These are phyloP conservation scores for Hypoxylon sp. DNA, from an alignment of 2,329 filamentous ascomycete species.

Conservation along the genomic window DNA sequence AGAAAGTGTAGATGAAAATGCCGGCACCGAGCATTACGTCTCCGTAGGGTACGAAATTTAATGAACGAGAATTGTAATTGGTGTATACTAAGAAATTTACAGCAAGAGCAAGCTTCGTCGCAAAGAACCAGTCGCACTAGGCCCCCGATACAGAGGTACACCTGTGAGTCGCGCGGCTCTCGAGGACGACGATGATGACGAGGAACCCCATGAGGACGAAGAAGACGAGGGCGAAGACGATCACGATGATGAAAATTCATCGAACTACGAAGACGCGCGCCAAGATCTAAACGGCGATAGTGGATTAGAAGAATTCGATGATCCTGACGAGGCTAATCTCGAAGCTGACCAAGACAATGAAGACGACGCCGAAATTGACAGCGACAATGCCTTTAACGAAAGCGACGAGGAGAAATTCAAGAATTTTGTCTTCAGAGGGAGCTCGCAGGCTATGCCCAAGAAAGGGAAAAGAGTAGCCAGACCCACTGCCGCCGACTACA, in stretches of 20 bases:
- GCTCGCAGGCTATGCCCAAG: conserved; percentile 62
- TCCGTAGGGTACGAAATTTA: conserved; percentile 70
- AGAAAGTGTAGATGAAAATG: conserved; percentile 64
- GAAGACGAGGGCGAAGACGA: conserved; percentile 57
- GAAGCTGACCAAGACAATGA: conserved; percentile 62
- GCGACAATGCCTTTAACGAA: conserved; percentile 79
- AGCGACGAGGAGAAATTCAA: conserved; percentile 88
- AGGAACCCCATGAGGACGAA: conserved; percentile 57
- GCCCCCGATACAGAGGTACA: conserved; percentile 83
- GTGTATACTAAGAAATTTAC: conserved; percentile 33
- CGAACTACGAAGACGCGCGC: conserved; percentile 51
- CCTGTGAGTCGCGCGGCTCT: conserved; percentile 75
- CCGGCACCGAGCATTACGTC: conserved; percentile 88
- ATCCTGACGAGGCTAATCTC: conserved; percentile 69
- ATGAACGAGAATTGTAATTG: conserved; percentile 29
- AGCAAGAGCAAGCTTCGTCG: conserved; percentile 87
- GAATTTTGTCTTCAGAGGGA: conserved; percentile 75
- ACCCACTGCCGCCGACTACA: conserved; percentile 69
- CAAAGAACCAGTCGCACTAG: conserved; percentile 76
- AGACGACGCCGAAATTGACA: conserved; percentile 72
- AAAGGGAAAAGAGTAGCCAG: conserved; percentile 55
- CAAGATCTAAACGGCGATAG: conserved; percentile 44
- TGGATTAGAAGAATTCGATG: conserved; percentile 60
- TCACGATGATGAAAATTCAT: conserved; percentile 48
- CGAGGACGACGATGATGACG: conserved; percentile 57